phyloP scores from a whole-genome alignment of 768 basidiomycete species.

The Boletus rubescentipes region DNA sequence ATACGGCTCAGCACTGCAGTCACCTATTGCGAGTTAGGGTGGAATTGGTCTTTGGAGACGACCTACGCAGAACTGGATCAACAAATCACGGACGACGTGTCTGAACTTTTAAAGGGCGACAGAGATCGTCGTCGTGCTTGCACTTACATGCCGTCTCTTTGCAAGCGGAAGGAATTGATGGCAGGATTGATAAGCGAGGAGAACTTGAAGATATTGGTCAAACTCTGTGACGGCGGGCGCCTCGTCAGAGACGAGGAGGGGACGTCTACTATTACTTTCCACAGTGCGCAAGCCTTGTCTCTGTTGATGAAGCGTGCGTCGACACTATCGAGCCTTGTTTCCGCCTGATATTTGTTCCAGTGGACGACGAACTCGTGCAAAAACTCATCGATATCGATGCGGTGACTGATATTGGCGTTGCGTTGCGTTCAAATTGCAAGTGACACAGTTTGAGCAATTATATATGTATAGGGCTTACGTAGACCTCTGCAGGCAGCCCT shows the following conservation, averaged over 20 bases:
- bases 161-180: constrained; percentile 17
- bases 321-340: not conserved
- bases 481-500: constrained; percentile 10
- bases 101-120: constrained; percentile 12
- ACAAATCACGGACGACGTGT: constrained; percentile 10
- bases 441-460: not conserved
- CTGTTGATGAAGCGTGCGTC: constrained; percentile 25
- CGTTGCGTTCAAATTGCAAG: constrained; percentile 20
- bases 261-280: constrained; percentile 18
- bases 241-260: constrained; percentile 14
- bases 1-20: constrained; percentile 27
- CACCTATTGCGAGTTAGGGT: constrained; percentile 27
- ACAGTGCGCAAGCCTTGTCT: constrained; percentile 27
- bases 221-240: constrained; percentile 15
- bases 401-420: constrained; percentile 19
- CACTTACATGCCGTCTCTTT: constrained; percentile 30
- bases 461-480: not conserved
- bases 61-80: not conserved
- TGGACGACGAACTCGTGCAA: constrained; percentile 12
- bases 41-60: constrained; percentile 17
- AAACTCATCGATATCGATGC: constrained; percentile 15
- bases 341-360: not conserved
- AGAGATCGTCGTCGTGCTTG: constrained; percentile 22
- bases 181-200: constrained; percentile 12
- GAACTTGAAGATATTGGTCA: constrained; percentile 20